Conservation (phyloP, 2,329 filamentous ascomycete genomes). For the Epichloe festucae region DNA sequence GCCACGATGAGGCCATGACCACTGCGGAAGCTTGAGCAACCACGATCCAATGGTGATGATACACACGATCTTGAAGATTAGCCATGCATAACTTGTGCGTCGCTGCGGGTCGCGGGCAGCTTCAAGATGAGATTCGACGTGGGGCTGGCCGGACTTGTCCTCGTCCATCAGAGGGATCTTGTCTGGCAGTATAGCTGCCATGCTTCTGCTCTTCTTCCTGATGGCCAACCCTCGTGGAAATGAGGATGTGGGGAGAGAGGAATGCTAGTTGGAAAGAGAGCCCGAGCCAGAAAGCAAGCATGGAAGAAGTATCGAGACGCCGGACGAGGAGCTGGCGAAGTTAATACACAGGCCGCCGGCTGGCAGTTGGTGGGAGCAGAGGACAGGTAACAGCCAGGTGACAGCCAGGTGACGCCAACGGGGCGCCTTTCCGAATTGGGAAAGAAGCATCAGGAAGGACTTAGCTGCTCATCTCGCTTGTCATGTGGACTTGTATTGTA, state of each 20-base stretch:
- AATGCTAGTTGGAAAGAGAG: not conserved
- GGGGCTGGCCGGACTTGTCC: not conserved
- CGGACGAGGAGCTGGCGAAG: not conserved
- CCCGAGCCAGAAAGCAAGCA: no score
- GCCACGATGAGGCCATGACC: slow-evolving; percentile 3
- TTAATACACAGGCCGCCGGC: no score
- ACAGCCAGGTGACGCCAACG: no score
- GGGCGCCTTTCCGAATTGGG: no score
- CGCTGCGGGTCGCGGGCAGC: not conserved
- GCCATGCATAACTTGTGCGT: not conserved
- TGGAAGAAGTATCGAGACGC: no score
- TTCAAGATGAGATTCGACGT: not conserved
- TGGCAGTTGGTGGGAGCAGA: no score
- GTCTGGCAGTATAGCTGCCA: not conserved
- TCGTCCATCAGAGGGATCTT: not conserved
- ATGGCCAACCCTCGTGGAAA: not conserved
- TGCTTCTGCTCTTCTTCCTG: not conserved
- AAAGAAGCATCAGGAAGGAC: no score
- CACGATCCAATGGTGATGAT: slow-evolving; percentile 1
- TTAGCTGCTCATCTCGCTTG: no score
- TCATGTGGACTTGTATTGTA: no score
- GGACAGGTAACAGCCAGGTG: no score
- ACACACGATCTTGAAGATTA: not conserved
- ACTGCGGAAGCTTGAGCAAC: not conserved
- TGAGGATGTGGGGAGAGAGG: not conserved